Percentiles rank a stretch among this genome's conserved stretches.
phyloP scores from a whole-genome alignment of 2,329 filamentous ascomycete genomes.

The Aspergillus persii region DNA sequence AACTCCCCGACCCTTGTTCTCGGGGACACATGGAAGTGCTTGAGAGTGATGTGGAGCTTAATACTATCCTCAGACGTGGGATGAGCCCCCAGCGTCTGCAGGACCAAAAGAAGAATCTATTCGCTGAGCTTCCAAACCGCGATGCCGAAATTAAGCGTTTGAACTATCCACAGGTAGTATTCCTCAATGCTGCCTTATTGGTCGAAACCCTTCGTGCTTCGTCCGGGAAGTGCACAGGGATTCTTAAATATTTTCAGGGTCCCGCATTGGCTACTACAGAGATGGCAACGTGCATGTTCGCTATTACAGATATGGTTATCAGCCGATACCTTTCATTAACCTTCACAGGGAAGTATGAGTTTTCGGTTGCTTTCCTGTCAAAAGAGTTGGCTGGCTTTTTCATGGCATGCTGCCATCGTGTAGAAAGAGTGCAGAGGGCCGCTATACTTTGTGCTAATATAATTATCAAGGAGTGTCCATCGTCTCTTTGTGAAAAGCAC shows the following conservation, averaged over 20 bases:
- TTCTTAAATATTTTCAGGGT: conserved; percentile 90
- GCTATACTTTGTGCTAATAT: conserved; percentile 80
- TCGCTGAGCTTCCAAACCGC: conserved; percentile 70
- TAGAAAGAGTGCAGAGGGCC: conserved; percentile 84
- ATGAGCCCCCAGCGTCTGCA: conserved; percentile 70
- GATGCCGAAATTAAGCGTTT: conserved; percentile 76
- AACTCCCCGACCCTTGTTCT: conserved; percentile 85
- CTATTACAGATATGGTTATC: conserved; percentile 66
- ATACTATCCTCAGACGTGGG: conserved; percentile 85
- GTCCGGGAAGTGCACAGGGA: conserved; percentile 84
- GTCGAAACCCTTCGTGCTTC: conserved; percentile 85
- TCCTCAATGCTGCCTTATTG: conserved; percentile 84
- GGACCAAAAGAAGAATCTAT: conserved; percentile 76
- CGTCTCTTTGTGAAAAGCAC: conserved; percentile 81
- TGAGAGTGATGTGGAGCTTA: conserved; percentile 95
- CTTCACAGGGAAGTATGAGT: conserved; percentile 67
- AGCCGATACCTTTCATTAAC: conserved; percentile 77
- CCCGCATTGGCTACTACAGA: conserved; percentile 68
- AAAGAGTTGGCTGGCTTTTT: conserved; percentile 83
- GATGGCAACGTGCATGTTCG: conserved; percentile 62
- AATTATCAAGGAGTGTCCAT: conserved; percentile 81
- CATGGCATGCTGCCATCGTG: conserved; percentile 87
- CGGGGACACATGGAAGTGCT: conserved; percentile 85
- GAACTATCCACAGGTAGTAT: conserved; percentile 87
- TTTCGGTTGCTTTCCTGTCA: conserved; percentile 86